Conservation (phyloP, 2,329 filamentous ascomycete species). For the Fusarium veterinarium region DNA sequence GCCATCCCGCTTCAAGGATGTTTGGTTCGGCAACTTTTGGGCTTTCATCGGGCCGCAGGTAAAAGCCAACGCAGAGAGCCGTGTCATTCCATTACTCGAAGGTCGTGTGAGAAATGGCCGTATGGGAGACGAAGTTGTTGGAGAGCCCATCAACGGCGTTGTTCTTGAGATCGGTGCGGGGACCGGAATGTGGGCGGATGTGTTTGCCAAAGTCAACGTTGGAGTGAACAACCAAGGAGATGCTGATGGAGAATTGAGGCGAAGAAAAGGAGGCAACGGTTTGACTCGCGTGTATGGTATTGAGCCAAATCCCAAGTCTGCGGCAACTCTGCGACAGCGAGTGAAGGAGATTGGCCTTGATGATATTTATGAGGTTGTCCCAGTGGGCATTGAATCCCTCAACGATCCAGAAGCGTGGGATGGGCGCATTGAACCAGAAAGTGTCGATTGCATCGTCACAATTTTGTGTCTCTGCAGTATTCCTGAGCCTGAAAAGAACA, state of each 20-base stretch:
- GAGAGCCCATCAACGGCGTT: conserved; percentile 59
- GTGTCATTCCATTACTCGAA: conserved; percentile 66
- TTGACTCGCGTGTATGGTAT: conserved; percentile 69
- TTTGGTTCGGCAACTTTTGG: conserved; percentile 74
- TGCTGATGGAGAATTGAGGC: conserved; percentile 34
- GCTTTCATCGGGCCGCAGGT: conserved; percentile 62
- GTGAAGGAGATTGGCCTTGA: conserved; percentile 64
- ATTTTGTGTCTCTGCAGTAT: conserved; percentile 73
- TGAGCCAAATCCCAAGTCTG: conserved; percentile 70
- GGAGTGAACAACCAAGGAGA: conserved; percentile 6
- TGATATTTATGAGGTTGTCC: conserved; percentile 70
- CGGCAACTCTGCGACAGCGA: conserved; percentile 58
- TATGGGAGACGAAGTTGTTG: conserved; percentile 48
- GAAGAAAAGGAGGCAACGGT: conserved; percentile 26
- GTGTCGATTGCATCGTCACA: conserved; percentile 69
- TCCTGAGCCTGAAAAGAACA: conserved; percentile 67
- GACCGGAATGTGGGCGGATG: conserved; percentile 68
- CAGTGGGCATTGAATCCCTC: conserved; percentile 71
- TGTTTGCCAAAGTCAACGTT: conserved; percentile 55
- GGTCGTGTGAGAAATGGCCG: conserved; percentile 57
- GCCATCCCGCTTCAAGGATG: conserved; percentile 55
- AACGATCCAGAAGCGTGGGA: conserved; percentile 54
- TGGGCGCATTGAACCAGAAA: conserved; percentile 61
- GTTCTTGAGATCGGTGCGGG: conserved; percentile 74
- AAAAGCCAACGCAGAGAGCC: conserved; percentile 53